These are phyloP conservation scores for Aaosphaeria pasadenensis DNA, from an alignment of 2,329 filamentous ascomycete species.

Conservation along the genomic window DNA sequence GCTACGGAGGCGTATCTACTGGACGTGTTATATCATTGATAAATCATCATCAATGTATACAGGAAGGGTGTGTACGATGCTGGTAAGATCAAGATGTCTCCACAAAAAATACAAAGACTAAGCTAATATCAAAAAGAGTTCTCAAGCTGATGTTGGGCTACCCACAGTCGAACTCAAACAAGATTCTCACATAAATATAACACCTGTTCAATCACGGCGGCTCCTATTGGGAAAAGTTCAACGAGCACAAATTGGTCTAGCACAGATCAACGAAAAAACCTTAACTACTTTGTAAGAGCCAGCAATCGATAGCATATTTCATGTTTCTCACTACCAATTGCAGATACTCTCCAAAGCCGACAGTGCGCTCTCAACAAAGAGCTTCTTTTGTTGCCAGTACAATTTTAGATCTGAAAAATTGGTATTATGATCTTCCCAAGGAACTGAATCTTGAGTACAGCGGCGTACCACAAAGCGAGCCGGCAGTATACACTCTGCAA, in stretches of 20 bases:
- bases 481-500: slow-evolving; percentile 30
- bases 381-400: slow-evolving; percentile 28
- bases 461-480: slow-evolving; percentile 8
- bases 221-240: background rate
- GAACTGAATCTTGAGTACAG: slow-evolving; percentile 24
- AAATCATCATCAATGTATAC: slow-evolving; percentile 36
- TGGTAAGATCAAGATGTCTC: slow-evolving; percentile 18
- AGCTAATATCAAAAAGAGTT: background rate
- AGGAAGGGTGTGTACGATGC: slow-evolving; percentile 34
- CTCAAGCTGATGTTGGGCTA: background rate
- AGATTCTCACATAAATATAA: background rate
- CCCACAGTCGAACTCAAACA: background rate
- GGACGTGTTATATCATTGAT: slow-evolving; percentile 36
- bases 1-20: slow-evolving; percentile 35
- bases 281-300: slow-evolving; percentile 19
- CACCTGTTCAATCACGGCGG: background rate
- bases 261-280: slow-evolving; percentile 16
- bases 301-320: slow-evolving; percentile 2
- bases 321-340: background rate
- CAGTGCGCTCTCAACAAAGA: background rate
- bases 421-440: slow-evolving; percentile 34
- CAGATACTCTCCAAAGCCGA: background rate
- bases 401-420: slow-evolving; percentile 32
- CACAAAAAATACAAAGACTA: background rate
- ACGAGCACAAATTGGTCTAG: background rate